Base-by-base conservation (phyloP, 306 rosid genomes). In the Begonia masoniana region DNA sequence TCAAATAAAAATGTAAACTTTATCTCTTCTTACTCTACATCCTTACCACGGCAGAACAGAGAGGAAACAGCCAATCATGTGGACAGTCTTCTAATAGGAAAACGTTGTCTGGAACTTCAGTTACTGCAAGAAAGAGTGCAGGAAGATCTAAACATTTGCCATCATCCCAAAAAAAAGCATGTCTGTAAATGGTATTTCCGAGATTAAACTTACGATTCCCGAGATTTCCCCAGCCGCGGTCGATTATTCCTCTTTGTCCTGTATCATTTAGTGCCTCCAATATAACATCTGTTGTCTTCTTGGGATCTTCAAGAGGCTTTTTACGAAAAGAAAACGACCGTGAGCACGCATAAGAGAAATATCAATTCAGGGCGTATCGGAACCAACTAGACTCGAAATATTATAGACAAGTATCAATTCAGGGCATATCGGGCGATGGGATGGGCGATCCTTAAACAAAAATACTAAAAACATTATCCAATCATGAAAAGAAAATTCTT, bases 11-110 rank as follows among this genome's bases (percentile, higher is more conserved):
- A 21, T 21, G 0, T 3, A 21, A 21, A 21, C 4, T 21, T 1
- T 21, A 3, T 3, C 24, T 3, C 24, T 21, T 3, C 4, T 21
- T 3, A 21, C 24, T 17, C 19, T 17, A 31, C 8, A 7, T 31
- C 62, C 97, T 69, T 62, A 91, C 99, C 81, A 91, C 94, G 10
- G 99, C 96, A 57, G 94, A 86, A 72, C 99, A 91, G 51, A 75
- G 96, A 66, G 92, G 94, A 73, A 91, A 86, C 62, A 91, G 62
- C 99, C 99, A 91, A 77, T 91, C 99, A 21, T 91, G 99, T 47
- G 96, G 94, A 68, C 92, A 86, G 65, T 85, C 99, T 70, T 91
- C 88, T 60, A 91, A 56, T 54, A 83, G 82, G 71, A 83, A 87
- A 71, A 86, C 68, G 58, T 59, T 60, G 54, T 78, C 88, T 3